These are phyloP conservation scores for Cutaneotrichosporon dermatis DNA, from an alignment of 1,284 basidiomycete species.

Conservation along the genomic window DNA sequence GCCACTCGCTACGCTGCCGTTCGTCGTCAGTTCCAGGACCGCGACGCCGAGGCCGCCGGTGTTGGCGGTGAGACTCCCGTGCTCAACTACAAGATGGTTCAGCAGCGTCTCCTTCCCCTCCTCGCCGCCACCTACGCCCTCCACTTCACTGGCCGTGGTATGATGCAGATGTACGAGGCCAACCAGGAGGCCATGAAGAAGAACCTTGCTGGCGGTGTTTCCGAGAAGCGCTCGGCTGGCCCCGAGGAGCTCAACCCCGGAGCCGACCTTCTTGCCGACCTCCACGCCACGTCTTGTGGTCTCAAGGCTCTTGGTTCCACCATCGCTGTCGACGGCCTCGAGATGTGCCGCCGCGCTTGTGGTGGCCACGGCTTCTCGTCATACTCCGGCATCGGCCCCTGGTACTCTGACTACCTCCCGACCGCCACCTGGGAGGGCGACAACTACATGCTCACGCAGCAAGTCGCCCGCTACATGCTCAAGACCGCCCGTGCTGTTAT, in stretches of 20 bases:
- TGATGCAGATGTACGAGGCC: slow-evolving; percentile 47
- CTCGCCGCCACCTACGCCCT: slow-evolving; percentile 57
- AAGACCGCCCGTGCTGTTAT: slow-evolving; percentile 53
- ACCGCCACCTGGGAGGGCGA: slow-evolving; percentile 58
- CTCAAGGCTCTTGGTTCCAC: slow-evolving; percentile 45
- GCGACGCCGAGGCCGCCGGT: slow-evolving; percentile 48
- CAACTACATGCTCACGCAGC: slow-evolving; percentile 55
- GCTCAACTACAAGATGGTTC: slow-evolving; percentile 59
- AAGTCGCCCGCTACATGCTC: slow-evolving; percentile 54
- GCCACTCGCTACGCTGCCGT: slow-evolving; percentile 55
- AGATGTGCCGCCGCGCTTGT: slow-evolving; percentile 53
- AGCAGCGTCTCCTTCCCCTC: slow-evolving; percentile 56
- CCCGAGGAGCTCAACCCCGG: slow-evolving; percentile 22
- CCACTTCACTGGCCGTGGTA: slow-evolving; percentile 53
- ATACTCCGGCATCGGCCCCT: slow-evolving; percentile 55
- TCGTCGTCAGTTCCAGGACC: slow-evolving; percentile 53
- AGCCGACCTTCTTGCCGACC: slow-evolving; percentile 19
- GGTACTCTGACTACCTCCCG: slow-evolving; percentile 55
- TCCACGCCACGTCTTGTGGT: slow-evolving; percentile 20
- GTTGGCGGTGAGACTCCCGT: slow-evolving; percentile 52
- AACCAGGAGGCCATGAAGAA: slow-evolving; percentile 24
- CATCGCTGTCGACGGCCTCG: slow-evolving; percentile 53
- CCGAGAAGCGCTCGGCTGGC: slow-evolving; percentile 11
- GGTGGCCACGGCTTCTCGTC: slow-evolving; percentile 58
- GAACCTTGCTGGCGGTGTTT: slow-evolving; percentile 10